Evolutionary conservation across 192 early-diverging fungal genomes (phyloP).

Genomic region (Phycomyces nitens): DNA sequence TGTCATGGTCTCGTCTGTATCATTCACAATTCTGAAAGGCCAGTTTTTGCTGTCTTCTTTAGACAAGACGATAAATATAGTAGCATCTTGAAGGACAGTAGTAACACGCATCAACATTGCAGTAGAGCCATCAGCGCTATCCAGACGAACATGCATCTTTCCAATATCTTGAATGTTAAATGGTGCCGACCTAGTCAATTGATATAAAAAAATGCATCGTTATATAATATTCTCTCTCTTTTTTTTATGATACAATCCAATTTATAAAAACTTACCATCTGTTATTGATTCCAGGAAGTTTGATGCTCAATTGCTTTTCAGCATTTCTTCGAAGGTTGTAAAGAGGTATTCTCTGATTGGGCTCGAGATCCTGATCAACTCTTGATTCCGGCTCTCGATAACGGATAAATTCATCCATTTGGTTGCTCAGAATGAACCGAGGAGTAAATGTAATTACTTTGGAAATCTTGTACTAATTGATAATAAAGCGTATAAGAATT

Average conservation of each 20-base stretch:
- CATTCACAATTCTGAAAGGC: constrained; percentile 88
- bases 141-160: constrained; percentile 74
- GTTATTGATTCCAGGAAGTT: constrained; percentile 60
- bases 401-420: constrained; percentile 63
- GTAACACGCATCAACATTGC: constrained; percentile 77
- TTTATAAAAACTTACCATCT: constrained; percentile 48
- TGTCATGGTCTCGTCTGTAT: constrained; percentile 61
- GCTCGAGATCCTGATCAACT: constrained; percentile 38
- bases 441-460: constrained; percentile 90
- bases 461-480: constrained; percentile 61
- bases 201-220: too few species aligned
- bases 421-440: constrained; percentile 87
- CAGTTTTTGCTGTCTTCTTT: constrained; percentile 69
- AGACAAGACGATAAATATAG: constrained; percentile 82
- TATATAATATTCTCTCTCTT: too few species aligned
- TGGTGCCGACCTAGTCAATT: constrained; percentile 60
- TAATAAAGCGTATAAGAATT: constrained; percentile 2
- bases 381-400: constrained; percentile 69
- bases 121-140: constrained; percentile 49
- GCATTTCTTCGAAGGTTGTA: constrained; percentile 61
- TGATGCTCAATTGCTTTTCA: constrained; percentile 66
- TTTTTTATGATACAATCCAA: too few species aligned
- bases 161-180: constrained; percentile 89
- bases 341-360: constrained; percentile 59
- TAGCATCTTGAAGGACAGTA: constrained; percentile 84